These are phyloP conservation scores for Exophiala xenobiotica DNA, from an alignment of 2,329 filamentous ascomycete genomes.

Conservation along the genomic window DNA sequence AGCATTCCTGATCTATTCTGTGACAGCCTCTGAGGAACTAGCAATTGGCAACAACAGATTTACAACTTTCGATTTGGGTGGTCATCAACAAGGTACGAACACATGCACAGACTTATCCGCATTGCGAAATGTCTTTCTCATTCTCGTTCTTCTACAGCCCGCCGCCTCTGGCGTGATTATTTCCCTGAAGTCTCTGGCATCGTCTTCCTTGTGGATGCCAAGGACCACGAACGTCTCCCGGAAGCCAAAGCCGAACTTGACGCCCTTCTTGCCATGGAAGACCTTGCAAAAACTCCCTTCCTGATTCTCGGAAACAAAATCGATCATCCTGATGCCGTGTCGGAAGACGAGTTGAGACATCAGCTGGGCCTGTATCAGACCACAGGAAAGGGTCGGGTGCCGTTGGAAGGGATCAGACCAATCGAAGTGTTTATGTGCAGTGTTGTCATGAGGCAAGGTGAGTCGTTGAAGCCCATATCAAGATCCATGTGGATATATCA, in stretches of 20 bases:
- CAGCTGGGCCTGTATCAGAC: conserved; percentile 94
- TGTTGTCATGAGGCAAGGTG: conserved; percentile 94
- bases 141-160: conserved; percentile 54
- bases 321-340: conserved; percentile 92
- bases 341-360: conserved; percentile 90
- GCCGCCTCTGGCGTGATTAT: conserved; percentile 94
- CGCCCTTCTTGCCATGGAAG: conserved; percentile 93
- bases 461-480: too few relatives aligned
- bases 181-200: conserved; percentile 96
- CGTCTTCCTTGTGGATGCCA: conserved; percentile 96
- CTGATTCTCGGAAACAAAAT: conserved; percentile 99
- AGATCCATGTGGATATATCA: too few relatives aligned
- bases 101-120: not conserved
- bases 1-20: not conserved
- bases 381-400: conserved; percentile 92
- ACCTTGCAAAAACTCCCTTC: conserved; percentile 92
- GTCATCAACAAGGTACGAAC: conserved; percentile 79
- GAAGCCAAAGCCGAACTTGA: conserved; percentile 98
- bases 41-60: conserved; percentile 91
- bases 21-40: conserved; percentile 79
- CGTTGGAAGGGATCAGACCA: conserved; percentile 84
- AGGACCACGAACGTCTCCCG: conserved; percentile 89
- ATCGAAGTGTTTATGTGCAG: conserved; percentile 99
- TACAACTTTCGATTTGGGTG: conserved; percentile 90
- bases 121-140: conserved; percentile 24